phyloP scores from a whole-genome alignment of 257 asterid species.

The Solanum chaucha region DNA sequence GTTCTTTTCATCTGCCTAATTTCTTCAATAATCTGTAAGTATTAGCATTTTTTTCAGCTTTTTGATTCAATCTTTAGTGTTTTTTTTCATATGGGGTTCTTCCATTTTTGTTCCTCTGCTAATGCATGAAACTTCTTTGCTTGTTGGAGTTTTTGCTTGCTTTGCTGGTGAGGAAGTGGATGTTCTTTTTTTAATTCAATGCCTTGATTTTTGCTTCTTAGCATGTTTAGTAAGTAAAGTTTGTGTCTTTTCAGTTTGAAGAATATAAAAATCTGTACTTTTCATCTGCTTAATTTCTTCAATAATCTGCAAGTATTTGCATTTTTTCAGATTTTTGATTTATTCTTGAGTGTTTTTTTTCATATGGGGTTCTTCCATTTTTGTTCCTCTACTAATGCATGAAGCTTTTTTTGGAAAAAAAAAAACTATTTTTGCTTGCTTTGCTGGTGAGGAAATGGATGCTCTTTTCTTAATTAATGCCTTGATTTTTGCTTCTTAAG shows the following conservation, averaged over 20 bases:
- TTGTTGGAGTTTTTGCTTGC: not conserved
- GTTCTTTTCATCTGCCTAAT: not conserved
- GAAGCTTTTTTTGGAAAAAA: not conserved
- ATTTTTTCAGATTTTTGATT: not conserved
- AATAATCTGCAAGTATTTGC: not conserved
- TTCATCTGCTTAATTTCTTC: not conserved
- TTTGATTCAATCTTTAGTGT: not conserved
- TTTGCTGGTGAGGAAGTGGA: slow-evolving; percentile 3
- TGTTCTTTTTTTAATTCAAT: slow-evolving; percentile 10
- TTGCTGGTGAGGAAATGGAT: slow-evolving; percentile 3
- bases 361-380: not conserved
- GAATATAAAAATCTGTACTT: slow-evolving; percentile 7
- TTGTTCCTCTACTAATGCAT: not conserved
- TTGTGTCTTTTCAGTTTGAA: not conserved
- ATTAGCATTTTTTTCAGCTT: not conserved
- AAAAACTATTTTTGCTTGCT: not conserved
- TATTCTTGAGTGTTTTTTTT: not conserved
- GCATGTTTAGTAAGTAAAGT: not conserved
- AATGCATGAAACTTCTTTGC: not conserved
- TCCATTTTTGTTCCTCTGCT: not conserved
- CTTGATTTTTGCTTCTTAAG: slow-evolving; percentile 3
- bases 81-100: not conserved
- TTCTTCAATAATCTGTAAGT: not conserved
- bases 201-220: not conserved
- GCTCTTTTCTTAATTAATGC: slow-evolving; percentile 7